Conservation (phyloP, 257 asterid genomes). For the Hygrophila difformis region DNA sequence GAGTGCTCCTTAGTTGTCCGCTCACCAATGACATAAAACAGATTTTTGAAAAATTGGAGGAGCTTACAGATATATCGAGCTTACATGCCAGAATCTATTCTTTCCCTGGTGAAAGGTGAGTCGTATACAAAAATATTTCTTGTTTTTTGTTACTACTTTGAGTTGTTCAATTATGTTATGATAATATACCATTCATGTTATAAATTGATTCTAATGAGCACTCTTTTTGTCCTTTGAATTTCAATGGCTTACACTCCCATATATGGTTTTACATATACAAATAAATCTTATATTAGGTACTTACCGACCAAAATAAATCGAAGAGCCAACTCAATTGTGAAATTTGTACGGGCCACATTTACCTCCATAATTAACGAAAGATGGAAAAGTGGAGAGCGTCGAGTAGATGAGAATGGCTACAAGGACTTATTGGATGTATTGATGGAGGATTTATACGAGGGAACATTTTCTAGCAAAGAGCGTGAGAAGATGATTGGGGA, state of each 20-base stretch:
- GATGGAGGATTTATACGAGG: conserved; percentile 9
- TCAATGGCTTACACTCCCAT: too few relatives aligned
- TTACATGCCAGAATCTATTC: not conserved
- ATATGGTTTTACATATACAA: too few relatives aligned
- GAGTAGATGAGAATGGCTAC: not conserved
- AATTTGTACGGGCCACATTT: not conserved
- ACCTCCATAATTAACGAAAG: conserved; percentile 7
- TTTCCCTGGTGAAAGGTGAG: too few relatives aligned
- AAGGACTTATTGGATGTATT: conserved; percentile 7
- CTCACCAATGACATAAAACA: not conserved
- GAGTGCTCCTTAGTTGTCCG: not conserved
- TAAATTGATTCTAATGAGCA: too few relatives aligned
- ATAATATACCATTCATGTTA: too few relatives aligned
- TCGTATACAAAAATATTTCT: too few relatives aligned
- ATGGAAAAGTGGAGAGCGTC: not conserved
- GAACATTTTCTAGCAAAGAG: not conserved
- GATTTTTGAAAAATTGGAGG: conserved; percentile 1
- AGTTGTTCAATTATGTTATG: too few relatives aligned
- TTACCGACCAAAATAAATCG: conserved; percentile 6
- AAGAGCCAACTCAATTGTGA: conserved; percentile 3
- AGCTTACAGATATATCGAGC: conserved; percentile 6
- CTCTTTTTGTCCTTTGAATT: too few relatives aligned
- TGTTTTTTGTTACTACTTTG: too few relatives aligned
- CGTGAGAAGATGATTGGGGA: conserved; percentile 2
- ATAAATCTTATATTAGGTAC: too few relatives aligned